Percentiles rank a stretch among this genome's conserved stretches.
Evolutionary conservation across 345 rosid genomes (phyloP).

Genomic region (Geranium brycei): DNA sequence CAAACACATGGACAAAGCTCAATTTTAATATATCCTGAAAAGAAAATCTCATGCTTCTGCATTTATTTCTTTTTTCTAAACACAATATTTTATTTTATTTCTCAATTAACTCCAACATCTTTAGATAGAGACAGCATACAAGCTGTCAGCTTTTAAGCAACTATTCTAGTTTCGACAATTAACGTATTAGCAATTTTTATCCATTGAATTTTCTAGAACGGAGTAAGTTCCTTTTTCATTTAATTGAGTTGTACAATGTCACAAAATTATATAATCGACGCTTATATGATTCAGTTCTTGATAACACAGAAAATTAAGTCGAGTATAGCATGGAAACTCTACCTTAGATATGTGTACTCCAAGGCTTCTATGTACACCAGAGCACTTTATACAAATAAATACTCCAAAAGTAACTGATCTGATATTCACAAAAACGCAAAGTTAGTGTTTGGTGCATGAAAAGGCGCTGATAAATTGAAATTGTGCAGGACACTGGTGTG

Average conservation of each 20-base stretch:
- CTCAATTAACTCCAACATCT: too few species aligned
- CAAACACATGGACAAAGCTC: too few species aligned
- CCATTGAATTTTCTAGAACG: too few species aligned
- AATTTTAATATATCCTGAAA: too few species aligned
- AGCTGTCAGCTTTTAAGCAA: background rate
- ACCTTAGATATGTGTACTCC: constrained; percentile 98
- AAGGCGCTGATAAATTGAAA: constrained; percentile 4
- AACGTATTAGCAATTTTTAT: too few species aligned
- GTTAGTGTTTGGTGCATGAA: constrained; percentile 3
- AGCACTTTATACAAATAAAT: constrained; percentile 90
- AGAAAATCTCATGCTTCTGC: too few species aligned
- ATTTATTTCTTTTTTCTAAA: too few species aligned
- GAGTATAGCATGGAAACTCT: constrained; percentile 7
- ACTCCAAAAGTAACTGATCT: constrained; percentile 79
- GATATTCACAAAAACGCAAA: constrained; percentile 16
- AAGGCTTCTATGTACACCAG: constrained; percentile 96
- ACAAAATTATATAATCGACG: background rate
- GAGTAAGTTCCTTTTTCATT: too few species aligned
- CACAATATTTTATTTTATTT: too few species aligned
- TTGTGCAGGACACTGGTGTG: background rate
- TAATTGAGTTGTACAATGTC: background rate
- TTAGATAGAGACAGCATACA: background rate
- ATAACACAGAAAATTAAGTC: background rate
- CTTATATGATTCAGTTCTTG: background rate
- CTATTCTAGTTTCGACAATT: background rate